phyloP scores from a whole-genome alignment of 1,139 yeast genomes.

The Saccharomyces hybrid region DNA sequence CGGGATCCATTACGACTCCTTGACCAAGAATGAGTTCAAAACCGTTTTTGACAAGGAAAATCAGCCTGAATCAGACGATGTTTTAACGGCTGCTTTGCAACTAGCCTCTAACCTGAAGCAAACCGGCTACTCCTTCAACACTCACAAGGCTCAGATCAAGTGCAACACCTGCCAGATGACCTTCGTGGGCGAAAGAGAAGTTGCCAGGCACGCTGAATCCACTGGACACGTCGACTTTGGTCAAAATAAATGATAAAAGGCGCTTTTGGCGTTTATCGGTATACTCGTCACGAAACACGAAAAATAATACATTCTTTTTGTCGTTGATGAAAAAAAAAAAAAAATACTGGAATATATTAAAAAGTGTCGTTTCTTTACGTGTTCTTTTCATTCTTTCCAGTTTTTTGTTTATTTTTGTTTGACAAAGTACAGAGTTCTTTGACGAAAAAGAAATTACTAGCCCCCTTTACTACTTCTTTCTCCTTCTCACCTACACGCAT shows the following conservation, averaged over 20 bases:
- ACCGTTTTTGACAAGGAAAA: slow-evolving; percentile 35
- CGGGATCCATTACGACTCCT: slow-evolving; percentile 72
- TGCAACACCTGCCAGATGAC: slow-evolving; percentile 51
- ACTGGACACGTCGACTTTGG: slow-evolving; percentile 64
- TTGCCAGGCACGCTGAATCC: slow-evolving; percentile 54
- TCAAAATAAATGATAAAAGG: slow-evolving; percentile 31
- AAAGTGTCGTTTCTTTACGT: neutral
- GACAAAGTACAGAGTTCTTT: neutral
- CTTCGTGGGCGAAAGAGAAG: slow-evolving; percentile 60
- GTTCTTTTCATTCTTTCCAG: neutral
- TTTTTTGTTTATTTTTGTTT: neutral
- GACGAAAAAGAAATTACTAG: neutral
- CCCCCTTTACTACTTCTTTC: neutral
- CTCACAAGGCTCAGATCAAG: slow-evolving; percentile 49
- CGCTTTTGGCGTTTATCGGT: neutral
- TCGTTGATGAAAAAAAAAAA: slow-evolving; percentile 3
- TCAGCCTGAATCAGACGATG: slow-evolving; percentile 28
- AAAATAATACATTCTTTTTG: slow-evolving; percentile 3
- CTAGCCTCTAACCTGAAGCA: slow-evolving; percentile 44
- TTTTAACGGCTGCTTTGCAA: slow-evolving; percentile 36
- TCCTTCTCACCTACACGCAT: neutral
- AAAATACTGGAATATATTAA: neutral
- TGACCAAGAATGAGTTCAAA: slow-evolving; percentile 27
- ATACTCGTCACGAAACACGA: slow-evolving; percentile 1
- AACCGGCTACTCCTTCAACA: slow-evolving; percentile 59